phyloP scores from a whole-genome alignment of 2,329 filamentous ascomycete species.

The Chrysoporthe austroafricana region DNA sequence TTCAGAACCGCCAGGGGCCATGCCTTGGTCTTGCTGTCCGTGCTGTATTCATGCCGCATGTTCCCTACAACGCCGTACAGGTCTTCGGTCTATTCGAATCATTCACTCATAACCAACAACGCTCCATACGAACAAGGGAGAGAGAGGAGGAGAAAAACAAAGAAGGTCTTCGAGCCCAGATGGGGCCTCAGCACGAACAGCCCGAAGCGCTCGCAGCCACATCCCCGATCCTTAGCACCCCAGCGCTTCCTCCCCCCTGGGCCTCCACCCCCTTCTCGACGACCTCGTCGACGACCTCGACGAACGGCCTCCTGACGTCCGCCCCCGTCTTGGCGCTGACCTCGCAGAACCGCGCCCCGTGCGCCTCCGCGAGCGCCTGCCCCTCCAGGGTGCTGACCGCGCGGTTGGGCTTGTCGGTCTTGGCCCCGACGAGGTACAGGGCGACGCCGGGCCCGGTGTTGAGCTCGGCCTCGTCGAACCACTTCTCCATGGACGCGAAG shows the following conservation, averaged over 20 bases:
- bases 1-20: conserved; percentile 2
- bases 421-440: conserved; percentile 56
- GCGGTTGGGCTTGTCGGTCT: conserved; percentile 52
- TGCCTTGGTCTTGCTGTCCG: conserved; percentile 11
- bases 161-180: neutral
- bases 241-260: conserved; percentile 31
- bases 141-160: neutral
- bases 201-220: conserved; percentile 10
- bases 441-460: conserved; percentile 54
- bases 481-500: conserved; percentile 56
- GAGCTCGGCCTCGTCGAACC: conserved; percentile 57
- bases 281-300: conserved; percentile 55
- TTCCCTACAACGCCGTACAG: conserved; percentile 28
- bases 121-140: neutral
- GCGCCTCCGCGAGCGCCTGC: conserved; percentile 48
- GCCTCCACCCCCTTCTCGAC: conserved; percentile 48
- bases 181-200: conserved; percentile 33
- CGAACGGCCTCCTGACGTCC: conserved; percentile 54
- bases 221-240: conserved; percentile 36
- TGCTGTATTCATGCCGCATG: conserved; percentile 13
- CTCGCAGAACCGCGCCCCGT: conserved; percentile 55
- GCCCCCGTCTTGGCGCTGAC: conserved; percentile 58
- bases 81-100: neutral
- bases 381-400: conserved; percentile 54
- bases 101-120: conserved; percentile 14